Evolutionary conservation across 768 basidiomycete species (phyloP), one percentile per base, ranked within the genome.

Genomic region (Lactarius sanguifluus): DNA sequence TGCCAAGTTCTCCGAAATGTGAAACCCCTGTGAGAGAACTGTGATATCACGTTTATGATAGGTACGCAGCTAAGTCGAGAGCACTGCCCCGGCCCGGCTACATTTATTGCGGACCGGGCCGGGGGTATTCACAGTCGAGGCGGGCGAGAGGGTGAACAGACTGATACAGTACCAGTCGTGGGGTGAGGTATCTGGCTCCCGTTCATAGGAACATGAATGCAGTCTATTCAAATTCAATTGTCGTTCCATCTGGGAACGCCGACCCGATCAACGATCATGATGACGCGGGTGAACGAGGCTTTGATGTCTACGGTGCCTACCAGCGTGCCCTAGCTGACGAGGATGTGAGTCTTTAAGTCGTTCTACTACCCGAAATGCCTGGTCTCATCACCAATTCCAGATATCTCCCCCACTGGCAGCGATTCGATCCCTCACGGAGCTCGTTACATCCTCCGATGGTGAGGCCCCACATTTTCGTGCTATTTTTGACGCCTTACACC

Each of bases 351-450:
- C 57, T 28, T 30, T 23, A 10, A 23, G 25, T 56, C 25, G 57
- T 54, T n/a, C 16, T 38, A 18, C 30, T 38, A 18, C 28, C 23
- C 15, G 28, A 45, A 45, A 40, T 43, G 5, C 41, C 41, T n/a
- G 36, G 57, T 57, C 47, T 62, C 38, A 65, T 58, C 59, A 40
- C 72, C 5, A 20, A 20, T 40, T 59, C 36, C 54, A 93, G 91
- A 84, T 92, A 63, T 88, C 91, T 0, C 83, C 86, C 5, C 95
- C 95, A 10, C 80, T 96, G 25, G 96, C 94, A 23, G 96, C 96
- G 18, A 93, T 98, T 64, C 81, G 92, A 25, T 85, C 94, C 15
- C 81, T 97, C 57, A 89, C 93, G 3, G 86, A 95, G 73, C 80
- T 94, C 40, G 86, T 97, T 68, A 83, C 90, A 69, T 81, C 85